These are phyloP conservation scores for Toxicodendron radicans DNA, from an alignment of 345 rosid genomes.

Conservation along the genomic window DNA sequence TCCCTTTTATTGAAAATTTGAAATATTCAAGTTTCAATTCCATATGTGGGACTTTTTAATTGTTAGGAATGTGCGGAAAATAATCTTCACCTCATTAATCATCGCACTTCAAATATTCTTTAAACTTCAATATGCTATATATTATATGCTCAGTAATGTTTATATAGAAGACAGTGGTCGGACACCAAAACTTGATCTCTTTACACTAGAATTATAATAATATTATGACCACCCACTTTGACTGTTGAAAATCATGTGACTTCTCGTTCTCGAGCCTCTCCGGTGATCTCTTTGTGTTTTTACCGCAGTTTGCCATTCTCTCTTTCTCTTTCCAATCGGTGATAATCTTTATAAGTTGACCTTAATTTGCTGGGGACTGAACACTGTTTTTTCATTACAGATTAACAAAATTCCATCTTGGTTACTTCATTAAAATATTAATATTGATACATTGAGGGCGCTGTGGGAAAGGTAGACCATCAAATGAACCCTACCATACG, in stretches of 20 bases:
- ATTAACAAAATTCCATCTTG: conserved; percentile 1
- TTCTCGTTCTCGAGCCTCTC: conserved; percentile 23
- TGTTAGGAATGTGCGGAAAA: conserved; percentile 16
- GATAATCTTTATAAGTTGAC: conserved; percentile 35
- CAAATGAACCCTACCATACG: conserved; percentile 1
- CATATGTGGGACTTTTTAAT: background rate
- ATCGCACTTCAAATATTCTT: conserved; percentile 25
- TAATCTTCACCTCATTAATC: conserved; percentile 3
- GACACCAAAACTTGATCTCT: conserved; percentile 12
- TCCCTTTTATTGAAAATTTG: conserved; percentile 1
- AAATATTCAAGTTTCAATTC: background rate
- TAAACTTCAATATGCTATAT: background rate
- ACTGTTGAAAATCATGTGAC: conserved; percentile 22
- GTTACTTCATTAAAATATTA: background rate
- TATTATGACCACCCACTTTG: conserved; percentile 8
- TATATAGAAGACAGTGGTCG: conserved; percentile 33
- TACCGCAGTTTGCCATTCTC: conserved; percentile 24
- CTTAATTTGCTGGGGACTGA: conserved; percentile 42
- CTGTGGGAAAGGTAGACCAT: conserved; percentile 15
- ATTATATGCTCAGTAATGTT: conserved; percentile 1
- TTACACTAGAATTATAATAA: conserved; percentile 5
- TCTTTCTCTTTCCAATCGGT: conserved; percentile 21
- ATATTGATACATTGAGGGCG: background rate
- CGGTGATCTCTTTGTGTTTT: conserved; percentile 30
- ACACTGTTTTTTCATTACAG: conserved; percentile 28